Evolutionary conservation across 108 stramenopile genomes (phyloP), one percentile per base, ranked within the genome.

Genomic region (Pseudonitzschia pungens): DNA sequence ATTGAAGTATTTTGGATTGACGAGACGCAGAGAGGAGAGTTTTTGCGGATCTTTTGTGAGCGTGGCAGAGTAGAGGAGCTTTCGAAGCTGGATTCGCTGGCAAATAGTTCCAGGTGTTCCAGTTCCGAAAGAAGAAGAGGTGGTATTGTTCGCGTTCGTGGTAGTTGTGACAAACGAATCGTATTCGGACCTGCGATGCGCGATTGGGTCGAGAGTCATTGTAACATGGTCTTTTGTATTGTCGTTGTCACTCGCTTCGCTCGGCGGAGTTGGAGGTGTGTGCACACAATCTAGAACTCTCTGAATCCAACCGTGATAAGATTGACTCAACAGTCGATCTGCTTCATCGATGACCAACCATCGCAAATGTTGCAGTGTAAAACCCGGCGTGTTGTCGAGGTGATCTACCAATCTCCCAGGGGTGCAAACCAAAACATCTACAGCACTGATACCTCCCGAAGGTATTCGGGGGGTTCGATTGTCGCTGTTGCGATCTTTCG

Each of bases 281-380:
- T 83, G 67, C 33, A 79, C 84, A 31, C 85, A 76, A 40, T 89
- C 84, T 29, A 95, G 59, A 15, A 96, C 94, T 57, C 91, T 69
- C 18, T 82, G 70, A 51, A 97, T 88, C 95, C 96, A 98, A 75
- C 91, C 89, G 65, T 97, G 95, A 80, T 99, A 97, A 15, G 84
- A 78, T 78, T 98, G 96, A 62, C 86, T 93, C 51, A 98, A 76
- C 69, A 97, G 79, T 26, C 97, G 80, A 76, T 98, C 98, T 0
- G 96, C 98, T 81, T 98, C 98, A 70, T 98, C 98, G 65, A 98
- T 81, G 22, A 97, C 91, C 32, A 98, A 82, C 75, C 89, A 98
- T 48, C 84, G 70, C 59, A 97, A 81, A 73, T 97, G 94, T 71
- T 95, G 89, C 70, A 97, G 76, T 41, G 95, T 92, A 75, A 98